A percentile compares a stretch with the other conserved stretches of the same genome.
Evolutionary conservation across 2,329 filamentous ascomycete genomes (phyloP).

Genomic region (Cordyceps pruinosa): DNA sequence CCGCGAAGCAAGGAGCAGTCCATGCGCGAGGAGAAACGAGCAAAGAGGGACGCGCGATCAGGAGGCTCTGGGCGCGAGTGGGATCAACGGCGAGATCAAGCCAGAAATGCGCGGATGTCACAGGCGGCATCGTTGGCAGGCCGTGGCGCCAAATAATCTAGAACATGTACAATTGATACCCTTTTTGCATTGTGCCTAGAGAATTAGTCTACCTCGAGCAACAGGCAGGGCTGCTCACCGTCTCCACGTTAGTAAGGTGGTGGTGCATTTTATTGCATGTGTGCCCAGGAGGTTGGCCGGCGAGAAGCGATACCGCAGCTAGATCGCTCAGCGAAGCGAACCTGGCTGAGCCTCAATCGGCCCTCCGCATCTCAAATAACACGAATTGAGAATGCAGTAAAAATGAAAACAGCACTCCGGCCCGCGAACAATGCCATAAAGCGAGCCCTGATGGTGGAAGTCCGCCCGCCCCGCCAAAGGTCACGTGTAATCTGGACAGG

Average conservation of each 20-base stretch:
- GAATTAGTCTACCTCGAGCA: neutral
- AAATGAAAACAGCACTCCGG: neutral
- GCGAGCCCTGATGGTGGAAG: neutral
- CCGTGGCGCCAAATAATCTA: constrained; percentile 45
- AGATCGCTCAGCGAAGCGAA: too few relatives aligned
- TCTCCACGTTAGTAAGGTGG: too few relatives aligned
- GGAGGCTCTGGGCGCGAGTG: constrained; percentile 50
- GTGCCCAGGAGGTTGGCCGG: too few relatives aligned
- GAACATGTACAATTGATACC: constrained; percentile 2
- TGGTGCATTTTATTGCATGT: too few relatives aligned
- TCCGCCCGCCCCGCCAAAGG: constrained; percentile 3
- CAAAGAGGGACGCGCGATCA: constrained; percentile 47
- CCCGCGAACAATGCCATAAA: too few relatives aligned
- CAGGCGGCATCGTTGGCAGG: constrained; percentile 47
- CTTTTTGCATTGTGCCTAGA: neutral
- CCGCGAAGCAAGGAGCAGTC: constrained; percentile 74
- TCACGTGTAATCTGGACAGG: neutral
- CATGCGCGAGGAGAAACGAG: constrained; percentile 57
- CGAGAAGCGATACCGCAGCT: too few relatives aligned
- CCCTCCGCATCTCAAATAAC: neutral
- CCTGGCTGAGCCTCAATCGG: neutral
- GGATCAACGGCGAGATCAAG: constrained; percentile 43
- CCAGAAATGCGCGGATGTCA: constrained; percentile 50
- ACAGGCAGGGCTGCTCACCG: neutral
- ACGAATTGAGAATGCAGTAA: neutral